A percentile compares a stretch with the other conserved stretches of the same genome.
Evolutionary conservation across 257 asterid species (phyloP).

Genomic region (Plantago elongata): DNA sequence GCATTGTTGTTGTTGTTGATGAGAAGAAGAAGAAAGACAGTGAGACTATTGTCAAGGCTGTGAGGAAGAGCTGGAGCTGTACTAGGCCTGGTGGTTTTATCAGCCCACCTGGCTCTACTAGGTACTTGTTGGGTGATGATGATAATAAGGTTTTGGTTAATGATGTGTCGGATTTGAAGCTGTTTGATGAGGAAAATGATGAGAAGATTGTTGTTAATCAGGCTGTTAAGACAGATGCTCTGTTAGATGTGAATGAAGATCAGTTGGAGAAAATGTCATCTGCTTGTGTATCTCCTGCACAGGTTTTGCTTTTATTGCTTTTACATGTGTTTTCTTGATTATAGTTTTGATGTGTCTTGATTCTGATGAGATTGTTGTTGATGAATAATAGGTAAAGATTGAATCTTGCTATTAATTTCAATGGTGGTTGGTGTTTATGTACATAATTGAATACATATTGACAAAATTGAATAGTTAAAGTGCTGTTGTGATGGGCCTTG

Average conservation of each 20-base stretch:
- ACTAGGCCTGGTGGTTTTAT: conserved; percentile 46
- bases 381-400: too few relatives aligned
- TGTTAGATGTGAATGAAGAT: conserved; percentile 14
- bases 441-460: too few relatives aligned
- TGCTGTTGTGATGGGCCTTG: too few relatives aligned
- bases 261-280: conserved; percentile 18
- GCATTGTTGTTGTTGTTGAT: not conserved
- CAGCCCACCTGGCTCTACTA: conserved; percentile 70
- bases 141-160: conserved; percentile 28
- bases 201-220: not conserved
- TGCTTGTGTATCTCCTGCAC: conserved; percentile 29
- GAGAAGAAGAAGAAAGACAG: conserved; percentile 8
- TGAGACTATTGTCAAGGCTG: not conserved
- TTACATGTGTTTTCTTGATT: not conserved
- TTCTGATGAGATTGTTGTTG: not conserved
- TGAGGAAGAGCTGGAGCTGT: conserved; percentile 54
- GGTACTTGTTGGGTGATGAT: conserved; percentile 56
- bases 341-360: not conserved
- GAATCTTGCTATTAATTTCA: too few relatives aligned
- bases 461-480: too few relatives aligned
- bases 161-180: conserved; percentile 29
- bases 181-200: conserved; percentile 19
- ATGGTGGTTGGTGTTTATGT: too few relatives aligned
- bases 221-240: not conserved
- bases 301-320: conserved; percentile 30